phyloP scores from a whole-genome alignment of 2,329 filamentous ascomycete genomes.

The Nothomitra cinnamomea region DNA sequence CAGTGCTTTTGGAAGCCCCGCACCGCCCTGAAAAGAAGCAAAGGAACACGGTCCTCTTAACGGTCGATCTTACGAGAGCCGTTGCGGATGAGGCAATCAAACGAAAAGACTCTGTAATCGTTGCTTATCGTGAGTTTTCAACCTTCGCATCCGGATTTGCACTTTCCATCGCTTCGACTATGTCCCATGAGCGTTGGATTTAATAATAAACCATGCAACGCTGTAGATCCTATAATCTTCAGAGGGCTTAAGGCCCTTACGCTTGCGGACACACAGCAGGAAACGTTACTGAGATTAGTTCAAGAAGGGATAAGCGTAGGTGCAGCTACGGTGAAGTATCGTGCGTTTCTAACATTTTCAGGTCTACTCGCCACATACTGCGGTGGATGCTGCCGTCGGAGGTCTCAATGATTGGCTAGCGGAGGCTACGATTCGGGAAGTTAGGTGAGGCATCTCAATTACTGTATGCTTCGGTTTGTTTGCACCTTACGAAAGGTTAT shows the following conservation, averaged over 20 bases:
- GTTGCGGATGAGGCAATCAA: slow-evolving; percentile 83
- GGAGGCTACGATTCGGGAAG: slow-evolving; percentile 49
- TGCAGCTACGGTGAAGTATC: neutral
- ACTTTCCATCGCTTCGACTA: neutral
- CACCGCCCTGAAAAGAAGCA: slow-evolving; percentile 37
- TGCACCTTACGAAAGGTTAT: neutral
- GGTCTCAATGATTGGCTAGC: slow-evolving; percentile 92
- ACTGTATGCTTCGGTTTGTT: neutral
- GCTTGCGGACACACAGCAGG: slow-evolving; percentile 69
- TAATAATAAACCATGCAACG: neutral
- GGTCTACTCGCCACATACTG: slow-evolving; percentile 88
- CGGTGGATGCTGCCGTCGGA: slow-evolving; percentile 68
- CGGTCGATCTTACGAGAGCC: slow-evolving; percentile 76
- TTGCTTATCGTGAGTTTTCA: slow-evolving; percentile 61
- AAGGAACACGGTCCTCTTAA: slow-evolving; percentile 56
- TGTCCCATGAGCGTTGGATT: neutral
- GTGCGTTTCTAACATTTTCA: slow-evolving; percentile 7
- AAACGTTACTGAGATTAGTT: slow-evolving; percentile 63
- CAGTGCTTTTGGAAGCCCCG: slow-evolving; percentile 53
- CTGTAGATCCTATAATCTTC: slow-evolving; percentile 86
- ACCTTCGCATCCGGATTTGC: neutral
- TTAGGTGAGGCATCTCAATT: slow-evolving; percentile 8
- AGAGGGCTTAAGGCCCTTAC: slow-evolving; percentile 79
- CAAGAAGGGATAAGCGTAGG: slow-evolving; percentile 65
- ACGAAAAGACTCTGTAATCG: slow-evolving; percentile 57